Evolutionary conservation across 352 stramenopile genomes (phyloP), one percentile per base, ranked within the genome.

Genomic region (Phytophthora quininea): DNA sequence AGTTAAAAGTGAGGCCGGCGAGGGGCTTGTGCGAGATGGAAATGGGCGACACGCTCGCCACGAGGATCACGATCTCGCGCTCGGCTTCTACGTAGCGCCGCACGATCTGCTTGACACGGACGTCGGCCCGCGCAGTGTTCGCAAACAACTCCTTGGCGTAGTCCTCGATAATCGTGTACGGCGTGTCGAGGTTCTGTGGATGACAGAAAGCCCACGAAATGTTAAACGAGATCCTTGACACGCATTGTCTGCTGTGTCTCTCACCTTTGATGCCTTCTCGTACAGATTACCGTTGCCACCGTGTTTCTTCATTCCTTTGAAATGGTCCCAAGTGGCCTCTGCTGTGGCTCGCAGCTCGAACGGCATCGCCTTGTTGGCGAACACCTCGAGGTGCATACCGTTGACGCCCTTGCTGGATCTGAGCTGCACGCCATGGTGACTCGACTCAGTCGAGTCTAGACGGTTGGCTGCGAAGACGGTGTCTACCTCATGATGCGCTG

Each of bases 11-110:
- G 74, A 71, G 62, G 8, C 69, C 40, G 7, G 59, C 58, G 19
- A 77, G 61, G 0, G 68, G 73, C 52, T 87, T 72, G 56, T 80
- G 64, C 19, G 70, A 64, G 64, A 89, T 84, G 48, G 77, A 79
- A 29, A 84, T 53, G 10, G 80, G 80, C 10, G 84, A 67, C 30
- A 87, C 63, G 49, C 76, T 79, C 7, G 80, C 72, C 9, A 75
- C 70, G 66, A 80, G 84, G 15, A 87, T 80, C 24, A 89, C 74
- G 40, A 88, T 49, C 5, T 86, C 69, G 15, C 79, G 79, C 40
- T 83, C 74, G 10, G 73, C 53, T 46, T 88, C 78, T 2, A 82
- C 77, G 67, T 78, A 86, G 4, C 79, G 77, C 2, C 79, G 71
- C 27, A 87, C 42, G 52, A 89, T 76, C 50, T 88, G 76, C 64